A percentile compares a stretch with the other conserved stretches of the same genome.
Evolutionary conservation across 768 basidiomycete species (phyloP).

Genomic region (Pisolithus tinctorius): DNA sequence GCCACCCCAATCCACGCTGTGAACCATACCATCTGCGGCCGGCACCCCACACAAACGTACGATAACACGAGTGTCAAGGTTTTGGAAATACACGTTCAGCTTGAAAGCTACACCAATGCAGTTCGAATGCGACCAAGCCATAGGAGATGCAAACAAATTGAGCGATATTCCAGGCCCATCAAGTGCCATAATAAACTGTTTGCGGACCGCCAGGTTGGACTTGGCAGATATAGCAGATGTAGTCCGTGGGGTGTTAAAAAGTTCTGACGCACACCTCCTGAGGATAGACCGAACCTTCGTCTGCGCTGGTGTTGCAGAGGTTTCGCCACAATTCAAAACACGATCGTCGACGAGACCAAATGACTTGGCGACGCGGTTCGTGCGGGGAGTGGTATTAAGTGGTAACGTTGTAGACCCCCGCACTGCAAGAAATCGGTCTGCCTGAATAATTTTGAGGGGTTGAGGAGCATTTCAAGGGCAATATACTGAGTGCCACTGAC

Average conservation of each 20-base stretch:
- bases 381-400: slow-evolving; percentile 57
- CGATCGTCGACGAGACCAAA: slow-evolving; percentile 55
- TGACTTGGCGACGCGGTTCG: slow-evolving; percentile 56
- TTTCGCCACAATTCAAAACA: slow-evolving; percentile 47
- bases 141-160: slow-evolving; percentile 49
- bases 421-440: slow-evolving; percentile 55
- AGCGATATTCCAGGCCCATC: slow-evolving; percentile 57
- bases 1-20: slow-evolving; percentile 48
- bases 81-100: slow-evolving; percentile 54
- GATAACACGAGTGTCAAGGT: slow-evolving; percentile 49
- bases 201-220: slow-evolving; percentile 48
- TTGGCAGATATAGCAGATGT: slow-evolving; percentile 42
- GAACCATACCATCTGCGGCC: slow-evolving; percentile 29
- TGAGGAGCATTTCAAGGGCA: background rate
- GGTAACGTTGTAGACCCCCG: slow-evolving; percentile 47
- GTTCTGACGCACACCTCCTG: slow-evolving; percentile 45
- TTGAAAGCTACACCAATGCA: slow-evolving; percentile 58
- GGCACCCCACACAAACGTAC: slow-evolving; percentile 41
- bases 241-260: slow-evolving; percentile 33
- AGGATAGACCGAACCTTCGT: slow-evolving; percentile 41
- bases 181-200: slow-evolving; percentile 52
- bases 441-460: slow-evolving; percentile 26
- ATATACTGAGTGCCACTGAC: slow-evolving; percentile 15
- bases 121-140: slow-evolving; percentile 55
- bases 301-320: slow-evolving; percentile 26